Evolutionary conservation across 352 stramenopile species (phyloP).

Genomic region (Globisporangium nunn): DNA sequence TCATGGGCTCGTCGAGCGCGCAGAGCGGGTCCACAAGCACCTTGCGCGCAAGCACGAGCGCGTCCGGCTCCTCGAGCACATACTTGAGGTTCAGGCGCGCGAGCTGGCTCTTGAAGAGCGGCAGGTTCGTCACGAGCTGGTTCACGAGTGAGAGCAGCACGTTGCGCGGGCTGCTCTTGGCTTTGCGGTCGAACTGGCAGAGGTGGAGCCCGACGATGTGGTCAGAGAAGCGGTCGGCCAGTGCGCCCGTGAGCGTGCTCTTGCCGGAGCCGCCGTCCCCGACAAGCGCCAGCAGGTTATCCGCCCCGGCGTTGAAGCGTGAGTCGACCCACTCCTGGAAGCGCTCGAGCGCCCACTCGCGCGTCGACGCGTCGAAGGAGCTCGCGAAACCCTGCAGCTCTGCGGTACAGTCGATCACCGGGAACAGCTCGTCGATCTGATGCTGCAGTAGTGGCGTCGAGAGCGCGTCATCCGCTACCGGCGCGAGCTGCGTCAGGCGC

Average conservation of each 20-base stretch:
- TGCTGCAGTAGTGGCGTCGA: slow-evolving; percentile 55
- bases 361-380: slow-evolving; percentile 34
- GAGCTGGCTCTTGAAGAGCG: slow-evolving; percentile 75
- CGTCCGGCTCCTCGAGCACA: slow-evolving; percentile 69
- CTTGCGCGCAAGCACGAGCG: slow-evolving; percentile 58
- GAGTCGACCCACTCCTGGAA: slow-evolving; percentile 74
- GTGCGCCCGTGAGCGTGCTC: slow-evolving; percentile 43
- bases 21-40: slow-evolving; percentile 69
- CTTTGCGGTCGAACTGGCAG: slow-evolving; percentile 72
- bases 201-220: slow-evolving; percentile 64
- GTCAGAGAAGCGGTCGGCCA: slow-evolving; percentile 45
- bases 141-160: slow-evolving; percentile 78
- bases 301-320: slow-evolving; percentile 48
- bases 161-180: slow-evolving; percentile 60
- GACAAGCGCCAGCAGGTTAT: slow-evolving; percentile 58
- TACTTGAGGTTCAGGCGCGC: slow-evolving; percentile 78
- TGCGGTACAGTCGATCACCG: slow-evolving; percentile 53
- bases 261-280: slow-evolving; percentile 69
- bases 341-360: slow-evolving; percentile 59
- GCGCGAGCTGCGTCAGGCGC: slow-evolving; percentile 53
- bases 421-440: slow-evolving; percentile 82
- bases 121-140: slow-evolving; percentile 60
- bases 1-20: slow-evolving; percentile 54
- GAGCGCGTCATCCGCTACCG: slow-evolving; percentile 58
- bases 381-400: slow-evolving; percentile 40